A percentile compares a stretch with the other conserved stretches of the same genome.
Evolutionary conservation across 1,284 basidiomycete genomes (phyloP).

Genomic region (Ustilago trichophora): DNA sequence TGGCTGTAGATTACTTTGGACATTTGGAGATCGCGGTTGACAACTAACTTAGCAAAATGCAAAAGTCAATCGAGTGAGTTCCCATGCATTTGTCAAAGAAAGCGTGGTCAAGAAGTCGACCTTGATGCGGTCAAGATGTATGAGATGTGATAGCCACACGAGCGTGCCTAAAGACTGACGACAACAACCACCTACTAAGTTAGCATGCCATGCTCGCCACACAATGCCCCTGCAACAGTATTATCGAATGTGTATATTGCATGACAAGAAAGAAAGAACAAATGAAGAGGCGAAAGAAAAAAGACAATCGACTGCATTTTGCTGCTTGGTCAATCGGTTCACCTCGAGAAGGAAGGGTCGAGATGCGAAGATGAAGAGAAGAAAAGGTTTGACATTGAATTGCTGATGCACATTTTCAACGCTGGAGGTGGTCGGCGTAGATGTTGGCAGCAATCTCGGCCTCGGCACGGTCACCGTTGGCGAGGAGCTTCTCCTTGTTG

Average conservation of each 20-base stretch:
- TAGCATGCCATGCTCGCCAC: too few species aligned
- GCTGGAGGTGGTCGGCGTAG: conserved; percentile 61
- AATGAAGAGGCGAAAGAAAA: neutral
- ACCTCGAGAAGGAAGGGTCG: neutral
- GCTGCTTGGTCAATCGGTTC: conserved; percentile 2
- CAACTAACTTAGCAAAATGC: neutral
- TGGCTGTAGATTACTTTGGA: conserved; percentile 18
- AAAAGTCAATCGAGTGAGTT: neutral
- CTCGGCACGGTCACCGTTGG: conserved; percentile 95
- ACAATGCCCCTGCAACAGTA: neutral
- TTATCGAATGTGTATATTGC: conserved; percentile 21
- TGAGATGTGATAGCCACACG: too few species aligned
- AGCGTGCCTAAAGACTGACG: too few species aligned
- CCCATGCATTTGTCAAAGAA: neutral
- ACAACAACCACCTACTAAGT: too few species aligned
- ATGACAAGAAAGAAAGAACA: conserved; percentile 6
- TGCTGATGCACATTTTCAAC: conserved; percentile 24
- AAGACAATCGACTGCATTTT: neutral
- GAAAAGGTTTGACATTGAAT: neutral
- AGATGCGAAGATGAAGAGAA: conserved; percentile 1
- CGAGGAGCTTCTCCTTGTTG: conserved; percentile 92
- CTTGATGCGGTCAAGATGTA: too few species aligned
- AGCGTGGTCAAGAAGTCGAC: neutral
- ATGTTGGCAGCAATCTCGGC: conserved; percentile 74
- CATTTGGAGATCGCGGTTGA: conserved; percentile 8